phyloP scores from a whole-genome alignment of 2,329 filamentous ascomycete genomes.

The Lecanosticta acicola region DNA sequence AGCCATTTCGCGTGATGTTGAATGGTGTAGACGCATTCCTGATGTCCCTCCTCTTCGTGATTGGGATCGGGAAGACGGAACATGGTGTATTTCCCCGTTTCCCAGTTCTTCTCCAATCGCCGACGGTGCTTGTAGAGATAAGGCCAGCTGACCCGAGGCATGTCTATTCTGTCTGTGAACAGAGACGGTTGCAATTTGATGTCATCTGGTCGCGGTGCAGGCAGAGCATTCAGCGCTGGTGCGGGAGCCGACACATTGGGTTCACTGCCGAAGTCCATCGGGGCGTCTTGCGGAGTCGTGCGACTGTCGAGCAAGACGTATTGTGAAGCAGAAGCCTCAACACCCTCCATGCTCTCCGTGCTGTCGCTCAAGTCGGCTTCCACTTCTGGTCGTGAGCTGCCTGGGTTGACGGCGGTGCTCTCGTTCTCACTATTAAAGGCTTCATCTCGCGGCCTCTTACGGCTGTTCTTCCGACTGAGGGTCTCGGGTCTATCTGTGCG shows the following conservation, averaged over 20 bases:
- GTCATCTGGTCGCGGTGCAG: constrained; percentile 2
- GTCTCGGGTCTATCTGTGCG: constrained; percentile 53
- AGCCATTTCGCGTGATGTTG: constrained; percentile 82
- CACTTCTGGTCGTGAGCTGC: constrained; percentile 2
- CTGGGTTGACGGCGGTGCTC: constrained; percentile 2
- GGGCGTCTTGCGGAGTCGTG: constrained; percentile 4
- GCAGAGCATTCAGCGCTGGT: constrained; percentile 1
- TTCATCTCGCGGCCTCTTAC: constrained; percentile 29
- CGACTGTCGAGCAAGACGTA: constrained; percentile 2
- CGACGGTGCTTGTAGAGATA: constrained; percentile 85
- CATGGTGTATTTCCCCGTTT: constrained; percentile 70
- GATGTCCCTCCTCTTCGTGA: constrained; percentile 74
- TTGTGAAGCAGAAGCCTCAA: constrained; percentile 10
- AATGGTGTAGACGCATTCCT: constrained; percentile 90
- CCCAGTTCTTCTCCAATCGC: constrained; percentile 86
- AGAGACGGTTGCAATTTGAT: constrained; percentile 12
- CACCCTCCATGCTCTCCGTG: constrained; percentile 17
- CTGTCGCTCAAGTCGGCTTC: constrained; percentile 10
- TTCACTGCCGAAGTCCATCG: constrained; percentile 6
- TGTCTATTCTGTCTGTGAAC: constrained; percentile 25
- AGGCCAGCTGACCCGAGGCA: constrained; percentile 77
- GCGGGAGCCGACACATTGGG: not conserved
- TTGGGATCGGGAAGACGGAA: constrained; percentile 87
- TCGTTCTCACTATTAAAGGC: constrained; percentile 31
- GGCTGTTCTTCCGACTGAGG: constrained; percentile 22